Conservation (phyloP, 345 rosid species). For the Hibiscus syriacus region DNA sequence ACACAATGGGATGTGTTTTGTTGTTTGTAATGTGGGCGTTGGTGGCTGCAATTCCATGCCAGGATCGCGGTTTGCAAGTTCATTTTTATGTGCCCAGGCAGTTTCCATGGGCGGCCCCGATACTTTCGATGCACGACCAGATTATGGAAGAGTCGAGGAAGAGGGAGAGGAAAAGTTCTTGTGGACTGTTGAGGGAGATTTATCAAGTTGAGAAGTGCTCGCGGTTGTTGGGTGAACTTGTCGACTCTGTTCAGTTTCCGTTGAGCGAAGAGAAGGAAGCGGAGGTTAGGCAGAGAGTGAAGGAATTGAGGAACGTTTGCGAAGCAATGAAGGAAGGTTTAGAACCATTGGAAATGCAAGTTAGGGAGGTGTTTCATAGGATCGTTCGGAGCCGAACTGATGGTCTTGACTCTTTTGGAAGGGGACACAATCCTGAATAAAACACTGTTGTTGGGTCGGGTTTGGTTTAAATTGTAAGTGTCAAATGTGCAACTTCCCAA, state of each 20-base stretch:
- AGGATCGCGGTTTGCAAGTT: constrained; percentile 84
- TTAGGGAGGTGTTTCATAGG: background rate
- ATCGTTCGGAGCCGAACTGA: background rate
- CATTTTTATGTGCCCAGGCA: constrained; percentile 68
- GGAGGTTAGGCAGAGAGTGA: constrained; percentile 56
- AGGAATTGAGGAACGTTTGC: constrained; percentile 46
- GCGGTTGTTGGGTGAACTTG: constrained; percentile 52
- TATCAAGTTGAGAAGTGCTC: constrained; percentile 60
- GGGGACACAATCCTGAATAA: background rate
- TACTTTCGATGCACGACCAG: constrained; percentile 60
- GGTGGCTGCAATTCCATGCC: constrained; percentile 96
- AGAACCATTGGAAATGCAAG: background rate
- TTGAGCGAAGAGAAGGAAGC: constrained; percentile 46
- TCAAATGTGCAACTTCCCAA: constrained; percentile 9
- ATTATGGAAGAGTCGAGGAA: constrained; percentile 73
- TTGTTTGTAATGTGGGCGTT: constrained; percentile 87
- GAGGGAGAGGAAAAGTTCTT: constrained; percentile 62
- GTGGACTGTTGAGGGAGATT: constrained; percentile 84
- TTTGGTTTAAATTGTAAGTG: background rate
- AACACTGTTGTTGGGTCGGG: background rate
- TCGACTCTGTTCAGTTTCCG: constrained; percentile 67
- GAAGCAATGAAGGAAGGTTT: constrained; percentile 31
- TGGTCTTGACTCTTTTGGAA: background rate
- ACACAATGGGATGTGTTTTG: constrained; percentile 62
- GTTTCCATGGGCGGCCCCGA: constrained; percentile 56